Evolutionary conservation across 768 basidiomycete genomes (phyloP), one percentile per base, ranked within the genome.

Genomic region (Pisolithus orientalis): DNA sequence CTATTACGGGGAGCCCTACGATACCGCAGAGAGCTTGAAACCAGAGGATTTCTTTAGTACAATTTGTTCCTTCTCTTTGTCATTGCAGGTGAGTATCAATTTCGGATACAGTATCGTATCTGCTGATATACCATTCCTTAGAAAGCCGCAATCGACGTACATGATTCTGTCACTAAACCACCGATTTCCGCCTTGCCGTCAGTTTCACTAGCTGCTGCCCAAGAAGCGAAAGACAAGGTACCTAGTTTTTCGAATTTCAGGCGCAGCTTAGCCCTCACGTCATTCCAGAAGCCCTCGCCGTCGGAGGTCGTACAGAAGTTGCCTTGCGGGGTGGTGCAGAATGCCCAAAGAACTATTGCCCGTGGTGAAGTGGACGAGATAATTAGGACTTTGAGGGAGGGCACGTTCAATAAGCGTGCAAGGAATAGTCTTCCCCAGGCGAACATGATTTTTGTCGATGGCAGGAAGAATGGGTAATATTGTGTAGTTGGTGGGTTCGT

Each of bases 11-110:
- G 91, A 95, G 64, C 75, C 75, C 49, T 78, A 82, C 2, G 79
- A 83, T 47, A 72, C 79, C 0, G 73, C 80, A 0, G 82, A 90
- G 14, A 73, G 82, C 1, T 76, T 78, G 3, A 90, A 85, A 60
- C 80, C 87, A 0, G 94, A 94, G 64, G 87, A 89, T 55, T 83
- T 96, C 62, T 94, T 96, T 59, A 79, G 77, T 0, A 68, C 84
- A 50, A 77, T 93, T 44, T 73, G 80, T n/a, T 79, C 83, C 0
- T 92, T 93, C 67, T 86, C 85, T 0, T 80, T 80, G 0, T 80
- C 80, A 1, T 72, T 94, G 17, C 83, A 84, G 79, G 86, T 84
- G 55, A 49, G 71, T 61, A 9, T 1, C 14, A 2, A 16, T 29
- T 7, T 9, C 13, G 28, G 14, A 32, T 14, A 34, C 14, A n/a